Conservation (phyloP, 306 rosid species). For the Begonia loranthoides region DNA sequence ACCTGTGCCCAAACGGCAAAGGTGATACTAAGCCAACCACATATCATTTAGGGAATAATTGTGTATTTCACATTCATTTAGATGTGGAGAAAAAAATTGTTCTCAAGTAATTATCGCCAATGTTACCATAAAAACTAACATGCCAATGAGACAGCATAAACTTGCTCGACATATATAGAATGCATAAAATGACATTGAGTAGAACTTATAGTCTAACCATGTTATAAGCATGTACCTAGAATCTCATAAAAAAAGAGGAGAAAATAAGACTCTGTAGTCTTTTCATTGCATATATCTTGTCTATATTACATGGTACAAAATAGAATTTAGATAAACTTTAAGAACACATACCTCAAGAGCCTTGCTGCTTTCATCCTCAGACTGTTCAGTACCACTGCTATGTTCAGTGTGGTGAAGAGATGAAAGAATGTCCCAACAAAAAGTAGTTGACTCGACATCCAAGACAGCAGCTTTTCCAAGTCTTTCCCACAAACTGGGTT, state of each 20-base stretch:
- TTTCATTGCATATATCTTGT: too few species aligned
- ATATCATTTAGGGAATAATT: too few species aligned
- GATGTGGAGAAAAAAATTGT: background rate
- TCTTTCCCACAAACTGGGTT: slow-evolving; percentile 76
- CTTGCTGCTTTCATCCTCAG: slow-evolving; percentile 79
- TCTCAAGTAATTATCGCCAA: background rate
- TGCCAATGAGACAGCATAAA: too few species aligned
- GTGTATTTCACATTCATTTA: background rate
- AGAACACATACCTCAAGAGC: slow-evolving; percentile 52
- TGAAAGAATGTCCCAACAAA: slow-evolving; percentile 70
- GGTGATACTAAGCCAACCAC: slow-evolving; percentile 2
- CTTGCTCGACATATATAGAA: too few species aligned
- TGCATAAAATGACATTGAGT: too few species aligned
- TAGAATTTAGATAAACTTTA: too few species aligned
- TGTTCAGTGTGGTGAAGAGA: slow-evolving; percentile 84
- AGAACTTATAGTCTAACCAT: too few species aligned
- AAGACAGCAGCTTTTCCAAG: slow-evolving; percentile 72
- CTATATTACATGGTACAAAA: too few species aligned
- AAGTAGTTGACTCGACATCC: slow-evolving; percentile 57
- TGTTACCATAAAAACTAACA: too few species aligned
- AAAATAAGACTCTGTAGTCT: too few species aligned
- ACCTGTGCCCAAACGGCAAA: slow-evolving; percentile 49
- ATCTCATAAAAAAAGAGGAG: too few species aligned
- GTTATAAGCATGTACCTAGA: too few species aligned
- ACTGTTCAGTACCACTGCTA: slow-evolving; percentile 50